Evolutionary conservation across 1,284 basidiomycete species (phyloP).

Genomic region (Rhodofomes roseus): DNA sequence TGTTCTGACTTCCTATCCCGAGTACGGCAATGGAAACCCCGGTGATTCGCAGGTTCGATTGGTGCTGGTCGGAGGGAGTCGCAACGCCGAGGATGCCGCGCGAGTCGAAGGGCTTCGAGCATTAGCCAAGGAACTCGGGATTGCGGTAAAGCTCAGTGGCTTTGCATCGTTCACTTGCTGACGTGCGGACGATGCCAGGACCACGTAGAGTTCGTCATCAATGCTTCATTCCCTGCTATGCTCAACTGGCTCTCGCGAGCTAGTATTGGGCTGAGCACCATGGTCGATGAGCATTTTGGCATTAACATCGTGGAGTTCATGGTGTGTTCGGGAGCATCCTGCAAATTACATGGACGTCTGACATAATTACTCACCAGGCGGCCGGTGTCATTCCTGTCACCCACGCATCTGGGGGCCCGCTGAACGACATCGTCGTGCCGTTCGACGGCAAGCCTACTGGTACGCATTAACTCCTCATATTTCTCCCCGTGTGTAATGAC

Average conservation of each 20-base stretch:
- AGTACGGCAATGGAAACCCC: constrained; percentile 41
- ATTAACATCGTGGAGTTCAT: constrained; percentile 98
- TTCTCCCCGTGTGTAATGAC: not conserved
- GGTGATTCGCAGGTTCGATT: constrained; percentile 42
- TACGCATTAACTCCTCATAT: constrained; percentile 26
- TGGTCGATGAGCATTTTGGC: constrained; percentile 99
- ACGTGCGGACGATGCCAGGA: constrained; percentile 37
- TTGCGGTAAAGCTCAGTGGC: constrained; percentile 48
- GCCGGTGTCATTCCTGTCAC: constrained; percentile 91
- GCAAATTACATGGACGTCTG: not conserved
- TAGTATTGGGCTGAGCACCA: constrained; percentile 90
- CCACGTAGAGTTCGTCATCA: constrained; percentile 78
- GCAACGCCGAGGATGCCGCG: constrained; percentile 72
- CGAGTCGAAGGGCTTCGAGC: constrained; percentile 62
- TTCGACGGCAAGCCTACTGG: constrained; percentile 69
- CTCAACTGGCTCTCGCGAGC: constrained; percentile 68
- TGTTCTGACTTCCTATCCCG: constrained; percentile 59
- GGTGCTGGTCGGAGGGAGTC: constrained; percentile 80
- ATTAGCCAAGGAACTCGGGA: constrained; percentile 59
- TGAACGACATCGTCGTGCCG: constrained; percentile 88
- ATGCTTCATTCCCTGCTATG: constrained; percentile 76
- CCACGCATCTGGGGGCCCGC: constrained; percentile 91
- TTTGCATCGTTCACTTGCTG: not conserved
- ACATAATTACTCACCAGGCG: constrained; percentile 50
- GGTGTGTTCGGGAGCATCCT: constrained; percentile 42